A percentile compares a stretch with the other conserved stretches of the same genome.
Conservation (phyloP, 495 filamentous ascomycete genomes). For the Lepraria neglecta region DNA sequence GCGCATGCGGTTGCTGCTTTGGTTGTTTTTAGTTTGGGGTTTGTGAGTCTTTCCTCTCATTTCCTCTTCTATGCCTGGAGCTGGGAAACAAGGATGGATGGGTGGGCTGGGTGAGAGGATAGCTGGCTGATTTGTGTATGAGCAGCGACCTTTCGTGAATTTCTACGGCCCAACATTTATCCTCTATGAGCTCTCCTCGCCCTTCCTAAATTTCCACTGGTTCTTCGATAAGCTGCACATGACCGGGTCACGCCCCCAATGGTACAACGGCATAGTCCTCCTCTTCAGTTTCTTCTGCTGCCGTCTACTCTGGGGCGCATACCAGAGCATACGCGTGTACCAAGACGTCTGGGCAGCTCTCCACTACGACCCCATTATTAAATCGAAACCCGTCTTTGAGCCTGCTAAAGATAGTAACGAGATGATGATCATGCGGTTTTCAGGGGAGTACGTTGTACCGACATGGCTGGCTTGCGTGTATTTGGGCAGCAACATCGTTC, state of each 20-base stretch:
- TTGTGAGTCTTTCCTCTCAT: slow-evolving; percentile 55
- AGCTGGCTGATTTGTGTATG: slow-evolving; percentile 1
- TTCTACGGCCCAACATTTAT: slow-evolving; percentile 89
- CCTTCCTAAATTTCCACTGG: slow-evolving; percentile 97
- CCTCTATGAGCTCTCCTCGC: slow-evolving; percentile 92
- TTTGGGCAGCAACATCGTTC: slow-evolving; percentile 64
- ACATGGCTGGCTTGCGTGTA: slow-evolving; percentile 76
- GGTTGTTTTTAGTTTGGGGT: slow-evolving; percentile 82
- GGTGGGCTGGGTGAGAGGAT: not conserved
- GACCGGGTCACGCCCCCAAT: slow-evolving; percentile 75
- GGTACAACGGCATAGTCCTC: slow-evolving; percentile 76
- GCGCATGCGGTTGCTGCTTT: slow-evolving; percentile 85
- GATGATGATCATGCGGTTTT: slow-evolving; percentile 43
- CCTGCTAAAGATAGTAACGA: slow-evolving; percentile 27
- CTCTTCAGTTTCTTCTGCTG: slow-evolving; percentile 75
- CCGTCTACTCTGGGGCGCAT: slow-evolving; percentile 87
- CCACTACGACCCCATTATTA: slow-evolving; percentile 24
- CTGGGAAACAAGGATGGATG: not conserved
- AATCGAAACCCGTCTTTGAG: slow-evolving; percentile 14
- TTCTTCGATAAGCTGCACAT: slow-evolving; percentile 96
- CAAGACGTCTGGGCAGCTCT: slow-evolving; percentile 69
- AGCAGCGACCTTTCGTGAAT: slow-evolving; percentile 84
- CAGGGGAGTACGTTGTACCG: slow-evolving; percentile 52
- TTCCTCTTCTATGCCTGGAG: not conserved
- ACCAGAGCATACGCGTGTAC: slow-evolving; percentile 70